These are phyloP conservation scores for Pelagophyceae sp. DNA, from an alignment of 352 stramenopile genomes.

Conservation along the genomic window DNA sequence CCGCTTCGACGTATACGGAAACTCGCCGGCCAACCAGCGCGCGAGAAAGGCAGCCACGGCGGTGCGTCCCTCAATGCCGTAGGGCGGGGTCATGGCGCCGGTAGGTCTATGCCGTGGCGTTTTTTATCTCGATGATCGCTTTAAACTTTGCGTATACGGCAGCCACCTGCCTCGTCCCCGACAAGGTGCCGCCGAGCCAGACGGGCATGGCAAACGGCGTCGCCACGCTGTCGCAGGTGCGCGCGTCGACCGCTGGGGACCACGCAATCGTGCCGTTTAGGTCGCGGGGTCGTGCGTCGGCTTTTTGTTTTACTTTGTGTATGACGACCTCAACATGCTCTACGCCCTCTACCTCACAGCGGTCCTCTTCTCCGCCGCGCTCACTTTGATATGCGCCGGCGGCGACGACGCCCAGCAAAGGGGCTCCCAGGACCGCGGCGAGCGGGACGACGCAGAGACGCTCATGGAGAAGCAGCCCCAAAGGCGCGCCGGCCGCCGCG, in stretches of 20 bases:
- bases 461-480: no score
- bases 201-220: constrained; percentile 22
- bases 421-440: neutral
- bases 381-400: constrained; percentile 10
- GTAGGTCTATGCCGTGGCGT: constrained; percentile 20
- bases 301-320: constrained; percentile 18
- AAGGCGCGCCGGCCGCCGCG: no score
- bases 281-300: constrained; percentile 20
- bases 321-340: constrained; percentile 15
- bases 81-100: constrained; percentile 1
- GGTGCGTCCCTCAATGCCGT: no score
- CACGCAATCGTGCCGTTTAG: no score
- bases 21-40: no score
- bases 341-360: constrained; percentile 24
- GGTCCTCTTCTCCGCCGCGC: constrained; percentile 6
- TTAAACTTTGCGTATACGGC: constrained; percentile 27
- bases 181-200: constrained; percentile 21
- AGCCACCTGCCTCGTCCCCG: constrained; percentile 23
- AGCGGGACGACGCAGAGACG: no score
- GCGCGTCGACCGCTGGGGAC: no score
- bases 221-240: constrained; percentile 22
- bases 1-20: neutral
- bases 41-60: no score
- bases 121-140: constrained; percentile 23
- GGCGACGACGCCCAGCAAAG: neutral